Base-by-base conservation (phyloP, 441 rosid genomes). In the Gossypium trilobum region DNA sequence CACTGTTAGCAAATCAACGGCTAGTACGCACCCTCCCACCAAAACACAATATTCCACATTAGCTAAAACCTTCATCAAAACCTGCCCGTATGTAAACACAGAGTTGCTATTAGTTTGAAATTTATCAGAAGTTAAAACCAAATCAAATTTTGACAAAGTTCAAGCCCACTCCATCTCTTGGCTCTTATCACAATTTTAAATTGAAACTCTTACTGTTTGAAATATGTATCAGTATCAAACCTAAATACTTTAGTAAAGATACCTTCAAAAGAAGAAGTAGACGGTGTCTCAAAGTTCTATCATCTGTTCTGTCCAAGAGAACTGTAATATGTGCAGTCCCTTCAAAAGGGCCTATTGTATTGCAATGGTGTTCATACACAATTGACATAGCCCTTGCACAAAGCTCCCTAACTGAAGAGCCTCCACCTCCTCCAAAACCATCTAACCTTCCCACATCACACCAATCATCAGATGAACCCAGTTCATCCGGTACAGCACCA, bases 371-470 rank as follows among this genome's bases (percentile, higher is more conserved):
- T 79, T 95, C 98, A 82, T 95, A 95, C 66, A 95, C 97, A 79
- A 93, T 91, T 68, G 99, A 78, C 99, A 95, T 95, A 14, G 99
- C 98, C 85, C 99, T 91, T 10, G 98, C 99, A 85, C 99, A 95
- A 77, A 95, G 98, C 82, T 95, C 99, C 84, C 99, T 87, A 67
- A 95, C 99, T 42, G 99, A 93, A 79, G 88, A 87, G 57, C 95
- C 96, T 62, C 99, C 99, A 8, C 94, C 98, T 78, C 99, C 99
- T 68, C 99, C 99, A 87, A 95, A 95, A 77, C 98, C 96, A 83
- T 95, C 99, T 80, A 95, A 85, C 82, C 97, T 85, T 83, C 91
- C 95, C 98, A 93, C 78, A 81, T 93, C 98, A 82, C 99, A 95
- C 98, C 99, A 93, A 82, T 95, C 98, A 75, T 89, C 94, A 83